Conservation (phyloP, 495 filamentous ascomycete species). For the Talaromyces wortmannii region DNA sequence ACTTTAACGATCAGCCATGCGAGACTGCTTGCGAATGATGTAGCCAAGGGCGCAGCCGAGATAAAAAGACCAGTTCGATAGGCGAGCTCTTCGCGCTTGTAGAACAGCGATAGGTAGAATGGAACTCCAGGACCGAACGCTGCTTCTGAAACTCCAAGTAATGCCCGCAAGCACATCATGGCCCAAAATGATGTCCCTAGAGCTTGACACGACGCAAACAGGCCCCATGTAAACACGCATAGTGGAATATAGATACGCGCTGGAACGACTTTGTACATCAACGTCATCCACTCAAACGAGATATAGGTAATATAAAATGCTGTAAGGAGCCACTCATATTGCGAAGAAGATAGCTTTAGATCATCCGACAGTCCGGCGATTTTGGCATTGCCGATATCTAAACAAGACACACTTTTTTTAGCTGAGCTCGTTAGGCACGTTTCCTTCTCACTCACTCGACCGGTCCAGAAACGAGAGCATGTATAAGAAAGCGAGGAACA, state of each 20-base stretch:
- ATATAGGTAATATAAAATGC: conserved; percentile 70
- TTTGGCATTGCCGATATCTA: conserved; percentile 75
- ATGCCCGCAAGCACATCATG: conserved; percentile 34
- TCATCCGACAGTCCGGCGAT: conserved; percentile 67
- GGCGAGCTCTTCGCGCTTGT: conserved; percentile 53
- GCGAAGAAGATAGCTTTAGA: conserved; percentile 45
- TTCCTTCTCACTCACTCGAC: conserved; percentile 49
- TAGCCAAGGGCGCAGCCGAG: conserved; percentile 55
- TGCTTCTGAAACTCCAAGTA: conserved; percentile 55
- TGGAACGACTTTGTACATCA: conserved; percentile 51
- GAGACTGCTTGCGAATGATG: conserved; percentile 62
- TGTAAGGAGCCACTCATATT: conserved; percentile 63
- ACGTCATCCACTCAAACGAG: conserved; percentile 64
- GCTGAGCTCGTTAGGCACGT: not conserved
- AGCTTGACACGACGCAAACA: conserved; percentile 66
- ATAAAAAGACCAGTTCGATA: conserved; percentile 55
- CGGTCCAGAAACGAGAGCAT: conserved; percentile 75
- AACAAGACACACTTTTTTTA: conserved; percentile 4
- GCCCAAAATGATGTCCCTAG: conserved; percentile 47
- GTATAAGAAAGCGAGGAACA: conserved; percentile 77
- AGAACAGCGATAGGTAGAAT: conserved; percentile 58
- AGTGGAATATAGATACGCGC: conserved; percentile 52
- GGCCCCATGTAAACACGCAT: conserved; percentile 43
- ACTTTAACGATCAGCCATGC: conserved; percentile 51
- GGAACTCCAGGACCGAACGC: conserved; percentile 57